Evolutionary conservation across 73 alveolate species (phyloP).

Genomic region (Symbiodinium pilosum): DNA sequence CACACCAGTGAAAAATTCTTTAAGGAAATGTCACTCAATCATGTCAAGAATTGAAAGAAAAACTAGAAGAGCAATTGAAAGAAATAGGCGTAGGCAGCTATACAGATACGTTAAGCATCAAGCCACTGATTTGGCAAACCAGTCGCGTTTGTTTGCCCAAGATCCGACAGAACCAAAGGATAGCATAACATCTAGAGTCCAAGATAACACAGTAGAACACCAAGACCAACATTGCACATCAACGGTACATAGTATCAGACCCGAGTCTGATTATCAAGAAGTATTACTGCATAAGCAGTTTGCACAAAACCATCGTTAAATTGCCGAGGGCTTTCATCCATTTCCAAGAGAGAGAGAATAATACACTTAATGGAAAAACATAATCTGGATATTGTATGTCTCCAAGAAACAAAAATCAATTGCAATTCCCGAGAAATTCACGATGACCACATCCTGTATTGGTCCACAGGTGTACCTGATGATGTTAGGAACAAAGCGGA

Average conservation of each 20-base stretch:
- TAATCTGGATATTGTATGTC: not conserved
- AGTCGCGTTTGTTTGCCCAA: constrained; percentile 1
- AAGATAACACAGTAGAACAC: not conserved
- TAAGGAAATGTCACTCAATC: too few relatives aligned
- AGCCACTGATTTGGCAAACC: not conserved
- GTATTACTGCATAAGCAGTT: too few relatives aligned
- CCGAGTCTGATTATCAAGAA: not conserved
- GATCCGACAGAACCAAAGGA: not conserved
- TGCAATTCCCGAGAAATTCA: not conserved
- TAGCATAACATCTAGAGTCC: not conserved
- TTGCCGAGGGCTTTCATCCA: constrained; percentile 17
- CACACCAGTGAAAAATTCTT: too few relatives aligned
- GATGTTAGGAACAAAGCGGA: not conserved
- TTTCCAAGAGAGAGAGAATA: constrained; percentile 8
- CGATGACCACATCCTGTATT: not conserved
- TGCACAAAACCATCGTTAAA: not conserved
- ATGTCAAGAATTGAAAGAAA: too few relatives aligned
- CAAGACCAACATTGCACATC: not conserved
- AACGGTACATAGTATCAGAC: not conserved
- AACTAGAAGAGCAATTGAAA: too few relatives aligned
- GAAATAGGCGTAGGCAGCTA: too few relatives aligned
- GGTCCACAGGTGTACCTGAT: constrained; percentile 14
- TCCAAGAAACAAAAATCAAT: constrained; percentile 46
- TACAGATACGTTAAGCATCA: not conserved
- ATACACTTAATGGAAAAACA: constrained; percentile 2